Evolutionary conservation across 1,284 basidiomycete genomes (phyloP).

Genomic region (Tetrapyrgos nigripes): DNA sequence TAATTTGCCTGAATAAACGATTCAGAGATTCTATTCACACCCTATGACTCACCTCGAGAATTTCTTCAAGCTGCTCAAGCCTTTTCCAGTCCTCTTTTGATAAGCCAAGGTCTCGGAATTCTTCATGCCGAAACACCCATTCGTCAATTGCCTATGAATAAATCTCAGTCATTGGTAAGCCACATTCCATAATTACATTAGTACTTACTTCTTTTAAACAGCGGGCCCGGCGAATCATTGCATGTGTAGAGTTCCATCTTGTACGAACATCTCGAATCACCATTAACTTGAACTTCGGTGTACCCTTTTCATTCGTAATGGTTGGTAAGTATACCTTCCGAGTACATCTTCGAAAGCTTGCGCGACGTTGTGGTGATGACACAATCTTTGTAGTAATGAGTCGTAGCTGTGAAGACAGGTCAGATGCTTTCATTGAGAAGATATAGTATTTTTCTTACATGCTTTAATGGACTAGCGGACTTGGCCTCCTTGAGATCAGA

Average conservation of each 20-base stretch:
- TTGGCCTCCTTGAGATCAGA: not conserved
- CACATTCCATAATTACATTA: too few species aligned
- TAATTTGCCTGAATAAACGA: not conserved
- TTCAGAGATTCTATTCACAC: too few species aligned
- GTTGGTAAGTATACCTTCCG: constrained; percentile 8
- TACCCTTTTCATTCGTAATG: not conserved
- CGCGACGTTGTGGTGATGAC: constrained; percentile 18
- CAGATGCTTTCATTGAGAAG: not conserved
- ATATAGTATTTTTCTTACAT: not conserved
- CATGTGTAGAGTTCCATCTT: constrained; percentile 11
- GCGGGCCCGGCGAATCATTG: not conserved
- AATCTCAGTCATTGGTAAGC: too few species aligned
- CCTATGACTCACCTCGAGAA: constrained; percentile 21
- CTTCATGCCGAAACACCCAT: constrained; percentile 18
- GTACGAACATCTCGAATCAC: constrained; percentile 6
- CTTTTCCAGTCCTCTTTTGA: constrained; percentile 16
- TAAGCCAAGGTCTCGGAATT: constrained; percentile 9
- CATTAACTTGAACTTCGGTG: not conserved
- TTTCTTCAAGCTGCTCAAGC: constrained; percentile 13
- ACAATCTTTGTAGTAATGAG: constrained; percentile 18
- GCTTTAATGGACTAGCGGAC: not conserved
- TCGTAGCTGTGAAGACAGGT: constrained; percentile 15
- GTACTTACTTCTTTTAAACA: not conserved
- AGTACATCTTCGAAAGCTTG: constrained; percentile 12
- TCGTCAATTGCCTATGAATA: constrained; percentile 19